phyloP scores from a whole-genome alignment of 176 grass and related monocot species.

The Calamus simplicifolius region DNA sequence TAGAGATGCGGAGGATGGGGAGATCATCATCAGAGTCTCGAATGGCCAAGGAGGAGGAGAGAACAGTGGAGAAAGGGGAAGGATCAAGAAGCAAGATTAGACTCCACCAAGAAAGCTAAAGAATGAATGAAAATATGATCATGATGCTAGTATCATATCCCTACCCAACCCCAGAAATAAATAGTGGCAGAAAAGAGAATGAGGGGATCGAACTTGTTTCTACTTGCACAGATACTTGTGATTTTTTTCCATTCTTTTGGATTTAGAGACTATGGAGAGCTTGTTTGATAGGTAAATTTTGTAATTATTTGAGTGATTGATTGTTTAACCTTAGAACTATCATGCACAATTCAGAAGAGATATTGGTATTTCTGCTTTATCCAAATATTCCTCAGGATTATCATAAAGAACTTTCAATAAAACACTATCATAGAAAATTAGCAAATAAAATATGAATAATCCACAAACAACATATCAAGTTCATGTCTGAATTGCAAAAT shows the following conservation, averaged over 20 bases:
- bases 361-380: no score
- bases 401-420: no score
- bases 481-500: no score
- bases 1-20: constrained; percentile 20
- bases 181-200: no score
- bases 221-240: neutral
- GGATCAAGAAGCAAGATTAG: constrained; percentile 18
- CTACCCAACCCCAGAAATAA: neutral
- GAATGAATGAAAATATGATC: neutral
- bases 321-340: neutral
- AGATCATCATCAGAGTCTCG: constrained; percentile 38
- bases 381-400: no score
- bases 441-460: no score
- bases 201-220: neutral
- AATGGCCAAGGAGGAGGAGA: constrained; percentile 30
- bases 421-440: no score
- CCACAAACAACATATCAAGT: no score
- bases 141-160: neutral
- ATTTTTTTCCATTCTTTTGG: neutral
- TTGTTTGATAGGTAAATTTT: constrained; percentile 4
- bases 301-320: neutral
- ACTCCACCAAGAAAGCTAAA: neutral
- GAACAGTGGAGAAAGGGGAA: constrained; percentile 22
- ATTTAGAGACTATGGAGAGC: neutral
- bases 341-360: no score